These are phyloP conservation scores for Sporothrix schenckii DNA, from an alignment of 2,329 filamentous ascomycete species.

Conservation along the genomic window DNA sequence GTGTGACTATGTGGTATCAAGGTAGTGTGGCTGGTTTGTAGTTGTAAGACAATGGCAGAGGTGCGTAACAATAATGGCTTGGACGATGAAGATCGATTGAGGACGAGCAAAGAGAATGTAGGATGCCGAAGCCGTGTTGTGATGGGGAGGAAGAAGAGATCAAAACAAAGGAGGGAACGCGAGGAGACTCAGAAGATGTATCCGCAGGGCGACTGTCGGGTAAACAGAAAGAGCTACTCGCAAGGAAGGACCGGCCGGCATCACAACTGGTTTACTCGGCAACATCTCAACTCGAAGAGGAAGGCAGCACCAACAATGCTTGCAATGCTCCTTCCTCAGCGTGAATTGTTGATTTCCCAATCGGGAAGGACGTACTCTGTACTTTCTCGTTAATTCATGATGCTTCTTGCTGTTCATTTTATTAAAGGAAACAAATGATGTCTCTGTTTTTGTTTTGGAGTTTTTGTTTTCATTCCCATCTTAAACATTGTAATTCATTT, in stretches of 20 bases:
- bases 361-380: not conserved
- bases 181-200: not conserved
- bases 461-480: too few species aligned
- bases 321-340: not conserved
- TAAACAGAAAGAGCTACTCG: not conserved
- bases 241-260: not conserved
- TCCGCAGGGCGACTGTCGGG: not conserved
- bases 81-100: not conserved
- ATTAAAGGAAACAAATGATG: too few species aligned
- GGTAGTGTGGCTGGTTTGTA: not conserved
- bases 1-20: not conserved
- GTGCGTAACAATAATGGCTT: conserved; percentile 11
- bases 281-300: not conserved
- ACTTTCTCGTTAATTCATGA: not conserved
- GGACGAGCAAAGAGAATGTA: not conserved
- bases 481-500: too few species aligned
- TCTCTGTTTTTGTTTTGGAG: too few species aligned
- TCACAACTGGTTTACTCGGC: not conserved
- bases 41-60: not conserved
- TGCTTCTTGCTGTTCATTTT: not conserved
- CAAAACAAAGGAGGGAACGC: not conserved
- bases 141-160: not conserved
- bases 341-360: not conserved
- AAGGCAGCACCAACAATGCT: not conserved
- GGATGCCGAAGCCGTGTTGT: not conserved